A percentile compares a stretch with the other conserved stretches of the same genome.
Evolutionary conservation across 768 basidiomycete genomes (phyloP).

Genomic region (Boletus sensibilis): DNA sequence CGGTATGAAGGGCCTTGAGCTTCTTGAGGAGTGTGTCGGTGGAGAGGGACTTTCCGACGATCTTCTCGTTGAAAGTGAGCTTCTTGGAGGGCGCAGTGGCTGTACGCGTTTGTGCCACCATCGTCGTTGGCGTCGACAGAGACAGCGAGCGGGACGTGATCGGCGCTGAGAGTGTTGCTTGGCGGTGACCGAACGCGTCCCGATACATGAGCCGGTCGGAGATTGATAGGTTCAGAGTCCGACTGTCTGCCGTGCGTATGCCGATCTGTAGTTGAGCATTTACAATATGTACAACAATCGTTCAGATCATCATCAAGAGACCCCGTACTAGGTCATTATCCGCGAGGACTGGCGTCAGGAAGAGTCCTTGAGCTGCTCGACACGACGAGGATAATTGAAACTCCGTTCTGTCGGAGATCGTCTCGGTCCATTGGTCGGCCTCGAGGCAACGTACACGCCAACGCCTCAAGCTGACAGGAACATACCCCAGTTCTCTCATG

Average conservation of each 20-base stretch:
- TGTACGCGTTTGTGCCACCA: constrained; percentile 76
- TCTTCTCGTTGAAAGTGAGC: constrained; percentile 78
- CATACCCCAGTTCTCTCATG: constrained; percentile 17
- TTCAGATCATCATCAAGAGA: background rate
- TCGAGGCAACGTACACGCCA: background rate
- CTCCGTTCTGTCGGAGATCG: background rate
- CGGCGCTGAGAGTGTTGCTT: background rate
- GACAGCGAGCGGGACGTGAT: constrained; percentile 2
- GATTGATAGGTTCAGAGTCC: background rate
- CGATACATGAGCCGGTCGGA: constrained; percentile 2
- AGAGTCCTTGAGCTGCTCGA: background rate
- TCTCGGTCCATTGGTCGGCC: background rate
- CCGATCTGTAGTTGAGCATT: background rate
- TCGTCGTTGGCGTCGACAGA: constrained; percentile 32
- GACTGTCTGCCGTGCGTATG: background rate
- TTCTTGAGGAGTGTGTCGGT: constrained; percentile 86
- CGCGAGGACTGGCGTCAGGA: background rate
- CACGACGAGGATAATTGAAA: background rate
- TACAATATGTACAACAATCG: background rate
- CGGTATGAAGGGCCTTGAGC: constrained; percentile 72
- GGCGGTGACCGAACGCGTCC: constrained; percentile 9
- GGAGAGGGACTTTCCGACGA: constrained; percentile 70
- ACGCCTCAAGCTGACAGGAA: background rate
- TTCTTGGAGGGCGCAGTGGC: constrained; percentile 54
- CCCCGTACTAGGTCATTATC: background rate